Percentiles rank a stretch among this genome's conserved stretches.
Conservation (phyloP, 169 alveolate species). For the Plasmodium coatneyi region DNA sequence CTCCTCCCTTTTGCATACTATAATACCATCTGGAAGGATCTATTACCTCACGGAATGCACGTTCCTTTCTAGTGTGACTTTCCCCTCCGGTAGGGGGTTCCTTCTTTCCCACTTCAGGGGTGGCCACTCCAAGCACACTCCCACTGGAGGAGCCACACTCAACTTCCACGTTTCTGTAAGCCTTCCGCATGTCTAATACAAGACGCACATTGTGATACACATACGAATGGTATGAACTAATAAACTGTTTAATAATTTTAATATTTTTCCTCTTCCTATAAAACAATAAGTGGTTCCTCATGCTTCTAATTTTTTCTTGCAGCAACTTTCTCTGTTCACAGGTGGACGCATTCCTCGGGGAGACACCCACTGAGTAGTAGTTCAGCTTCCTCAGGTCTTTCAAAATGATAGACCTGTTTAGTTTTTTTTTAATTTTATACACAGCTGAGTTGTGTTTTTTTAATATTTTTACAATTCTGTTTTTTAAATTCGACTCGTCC, state of each 20-base stretch:
- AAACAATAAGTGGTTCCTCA: neutral
- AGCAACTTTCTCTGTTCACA: neutral
- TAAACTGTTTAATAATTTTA: conserved; percentile 51
- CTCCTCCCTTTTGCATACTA: neutral
- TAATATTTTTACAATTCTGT: conserved; percentile 12
- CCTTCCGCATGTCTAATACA: conserved; percentile 11
- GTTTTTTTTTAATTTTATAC: conserved; percentile 42
- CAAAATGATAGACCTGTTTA: conserved; percentile 39
- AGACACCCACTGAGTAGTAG: neutral
- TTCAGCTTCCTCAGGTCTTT: conserved; percentile 40
- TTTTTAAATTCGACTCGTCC: neutral
- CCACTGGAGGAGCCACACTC: neutral
- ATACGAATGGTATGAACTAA: conserved; percentile 64
- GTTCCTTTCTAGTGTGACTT: neutral
- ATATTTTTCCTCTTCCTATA: conserved; percentile 8
- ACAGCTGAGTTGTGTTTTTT: conserved; percentile 54
- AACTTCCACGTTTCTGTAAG: neutral
- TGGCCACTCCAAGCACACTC: neutral
- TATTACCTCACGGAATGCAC: neutral
- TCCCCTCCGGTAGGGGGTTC: neutral
- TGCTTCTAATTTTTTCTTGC: neutral
- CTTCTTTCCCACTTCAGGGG: neutral
- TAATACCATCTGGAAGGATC: neutral
- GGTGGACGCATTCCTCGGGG: neutral
- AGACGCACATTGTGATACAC: conserved; percentile 43